Conservation (phyloP, 2,329 filamentous ascomycete species). For the Colletotrichum sp. region DNA sequence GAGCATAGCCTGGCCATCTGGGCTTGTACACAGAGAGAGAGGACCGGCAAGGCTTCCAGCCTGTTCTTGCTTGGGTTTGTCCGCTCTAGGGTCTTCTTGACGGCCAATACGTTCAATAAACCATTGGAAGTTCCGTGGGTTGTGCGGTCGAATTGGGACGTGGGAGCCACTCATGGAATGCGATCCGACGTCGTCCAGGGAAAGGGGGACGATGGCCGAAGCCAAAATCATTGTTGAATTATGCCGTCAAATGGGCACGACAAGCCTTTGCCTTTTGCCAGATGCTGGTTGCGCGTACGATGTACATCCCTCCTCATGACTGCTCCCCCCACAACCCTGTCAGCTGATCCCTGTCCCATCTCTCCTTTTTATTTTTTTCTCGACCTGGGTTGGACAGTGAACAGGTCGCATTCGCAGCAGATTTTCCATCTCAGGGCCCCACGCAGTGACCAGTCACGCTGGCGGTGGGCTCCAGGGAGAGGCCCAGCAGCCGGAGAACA, state of each 20-base stretch:
- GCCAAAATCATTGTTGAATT: constrained; percentile 8
- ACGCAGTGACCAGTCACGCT: constrained; percentile 9
- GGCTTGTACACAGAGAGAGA: not conserved
- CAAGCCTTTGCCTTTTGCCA: not conserved
- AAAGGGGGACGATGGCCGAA: not conserved
- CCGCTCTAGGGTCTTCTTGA: not conserved
- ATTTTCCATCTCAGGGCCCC: constrained; percentile 8
- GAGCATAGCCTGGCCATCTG: not conserved
- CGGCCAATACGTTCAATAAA: not conserved
- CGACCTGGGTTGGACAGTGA: not conserved
- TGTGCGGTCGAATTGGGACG: not conserved
- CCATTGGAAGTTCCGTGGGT: not conserved
- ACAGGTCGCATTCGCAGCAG: constrained; percentile 15
- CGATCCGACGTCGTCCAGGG: not conserved
- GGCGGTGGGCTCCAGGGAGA: constrained; percentile 11
- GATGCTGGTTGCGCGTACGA: constrained; percentile 10
- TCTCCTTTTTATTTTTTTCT: constrained; percentile 5
- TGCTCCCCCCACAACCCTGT: constrained; percentile 13
- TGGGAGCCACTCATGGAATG: not conserved
- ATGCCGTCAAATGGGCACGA: not conserved
- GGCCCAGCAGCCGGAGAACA: constrained; percentile 17
- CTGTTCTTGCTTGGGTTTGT: not conserved
- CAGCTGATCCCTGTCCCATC: constrained; percentile 2
- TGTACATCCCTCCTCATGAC: not conserved
- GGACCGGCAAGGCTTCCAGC: not conserved